phyloP scores from a whole-genome alignment of 768 basidiomycete species.

The Rhodocollybia butyracea region DNA sequence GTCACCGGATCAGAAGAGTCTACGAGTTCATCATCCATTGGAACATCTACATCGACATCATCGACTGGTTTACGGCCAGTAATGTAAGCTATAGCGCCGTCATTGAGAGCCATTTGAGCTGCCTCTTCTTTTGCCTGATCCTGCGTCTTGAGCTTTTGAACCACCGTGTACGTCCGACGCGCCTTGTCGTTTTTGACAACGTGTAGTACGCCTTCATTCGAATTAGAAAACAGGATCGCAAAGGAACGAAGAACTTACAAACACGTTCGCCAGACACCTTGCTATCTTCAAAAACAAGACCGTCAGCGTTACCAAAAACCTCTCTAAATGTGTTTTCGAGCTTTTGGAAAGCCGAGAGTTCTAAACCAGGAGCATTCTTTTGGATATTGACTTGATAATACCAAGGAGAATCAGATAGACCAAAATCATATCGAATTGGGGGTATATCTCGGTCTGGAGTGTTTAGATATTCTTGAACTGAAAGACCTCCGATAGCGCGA shows the following conservation, averaged over 20 bases:
- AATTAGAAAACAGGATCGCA: neutral
- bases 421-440: constrained; percentile 8
- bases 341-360: neutral
- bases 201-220: neutral
- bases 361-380: neutral
- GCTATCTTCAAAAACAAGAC: neutral
- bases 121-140: neutral
- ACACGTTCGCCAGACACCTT: neutral
- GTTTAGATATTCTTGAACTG: constrained; percentile 2
- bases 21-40: neutral
- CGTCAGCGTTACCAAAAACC: neutral
- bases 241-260: neutral
- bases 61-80: neutral
- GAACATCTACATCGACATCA: too few relatives aligned
- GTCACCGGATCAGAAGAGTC: neutral
- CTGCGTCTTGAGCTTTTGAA: neutral
- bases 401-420: constrained; percentile 1
- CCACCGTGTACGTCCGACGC: neutral
- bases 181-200: neutral
- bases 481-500: neutral
- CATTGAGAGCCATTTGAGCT: neutral
- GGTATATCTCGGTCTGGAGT: neutral
- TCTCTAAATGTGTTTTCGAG: neutral
- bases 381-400: neutral
- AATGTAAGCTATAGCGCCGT: neutral